Conservation (phyloP, 805 yeast genomes). For the Saccharomycopsis oosterbeekiorum region DNA sequence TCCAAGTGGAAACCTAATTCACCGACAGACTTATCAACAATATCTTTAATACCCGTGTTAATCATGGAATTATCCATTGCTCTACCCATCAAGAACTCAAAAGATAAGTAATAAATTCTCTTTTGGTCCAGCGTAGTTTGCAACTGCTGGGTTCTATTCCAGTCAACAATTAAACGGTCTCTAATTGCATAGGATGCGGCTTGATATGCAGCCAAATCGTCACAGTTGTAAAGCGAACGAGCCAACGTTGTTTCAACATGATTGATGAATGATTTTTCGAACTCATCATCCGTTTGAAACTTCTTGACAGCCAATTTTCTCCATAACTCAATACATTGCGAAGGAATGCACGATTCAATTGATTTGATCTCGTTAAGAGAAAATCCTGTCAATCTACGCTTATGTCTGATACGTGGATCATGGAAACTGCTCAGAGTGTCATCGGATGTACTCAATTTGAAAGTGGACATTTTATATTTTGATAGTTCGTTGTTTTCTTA, state of each 20-base stretch:
- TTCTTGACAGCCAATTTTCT: slow-evolving; percentile 46
- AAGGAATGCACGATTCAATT: slow-evolving; percentile 74
- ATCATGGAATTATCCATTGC: slow-evolving; percentile 91
- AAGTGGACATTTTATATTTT: not conserved
- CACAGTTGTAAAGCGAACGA: slow-evolving; percentile 87
- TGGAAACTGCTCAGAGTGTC: not conserved
- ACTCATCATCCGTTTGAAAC: slow-evolving; percentile 37
- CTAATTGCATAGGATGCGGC: slow-evolving; percentile 74
- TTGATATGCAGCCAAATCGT: slow-evolving; percentile 84
- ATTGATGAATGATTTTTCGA: slow-evolving; percentile 60
- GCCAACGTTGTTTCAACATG: slow-evolving; percentile 90
- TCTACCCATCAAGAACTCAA: slow-evolving; percentile 90
- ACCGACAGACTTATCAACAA: slow-evolving; percentile 44
- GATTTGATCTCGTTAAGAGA: slow-evolving; percentile 82
- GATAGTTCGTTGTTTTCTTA: no score
- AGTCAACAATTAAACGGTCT: slow-evolving; percentile 70
- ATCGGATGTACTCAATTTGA: not conserved
- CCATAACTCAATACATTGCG: slow-evolving; percentile 72
- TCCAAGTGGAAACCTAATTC: slow-evolving; percentile 84
- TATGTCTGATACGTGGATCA: slow-evolving; percentile 27
- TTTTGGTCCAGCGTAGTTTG: slow-evolving; percentile 78
- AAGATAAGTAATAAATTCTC: slow-evolving; percentile 75
- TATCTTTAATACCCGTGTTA: slow-evolving; percentile 59
- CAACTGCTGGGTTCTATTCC: slow-evolving; percentile 90
- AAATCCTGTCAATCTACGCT: slow-evolving; percentile 81